Percentiles rank a stretch among this genome's conserved stretches.
Evolutionary conservation across 2,329 filamentous ascomycete species (phyloP).

Genomic region (Alternaria consortialis): DNA sequence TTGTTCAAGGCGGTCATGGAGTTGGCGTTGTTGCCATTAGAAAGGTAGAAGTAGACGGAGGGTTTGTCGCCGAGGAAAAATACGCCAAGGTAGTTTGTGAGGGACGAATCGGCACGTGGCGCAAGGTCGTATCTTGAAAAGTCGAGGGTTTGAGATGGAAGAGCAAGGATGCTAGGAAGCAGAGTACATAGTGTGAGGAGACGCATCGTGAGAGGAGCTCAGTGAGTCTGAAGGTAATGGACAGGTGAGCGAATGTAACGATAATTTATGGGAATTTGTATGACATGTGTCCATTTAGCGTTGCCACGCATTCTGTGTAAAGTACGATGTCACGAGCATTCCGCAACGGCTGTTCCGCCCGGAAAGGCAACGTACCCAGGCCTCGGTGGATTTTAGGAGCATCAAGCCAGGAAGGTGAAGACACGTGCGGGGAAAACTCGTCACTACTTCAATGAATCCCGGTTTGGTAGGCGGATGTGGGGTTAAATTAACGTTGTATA

Average conservation of each 20-base stretch:
- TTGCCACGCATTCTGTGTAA: not conserved
- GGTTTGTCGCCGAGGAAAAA: slow-evolving; percentile 65
- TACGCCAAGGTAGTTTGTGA: slow-evolving; percentile 63
- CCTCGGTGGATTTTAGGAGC: not conserved
- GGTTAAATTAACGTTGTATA: slow-evolving; percentile 17
- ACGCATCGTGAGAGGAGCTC: slow-evolving; percentile 21
- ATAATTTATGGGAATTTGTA: not conserved
- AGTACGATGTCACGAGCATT: not conserved
- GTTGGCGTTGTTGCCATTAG: slow-evolving; percentile 61
- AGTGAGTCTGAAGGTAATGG: not conserved
- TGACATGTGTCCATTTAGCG: not conserved
- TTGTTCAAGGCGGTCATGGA: slow-evolving; percentile 61
- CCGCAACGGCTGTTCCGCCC: not conserved
- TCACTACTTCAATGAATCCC: not conserved
- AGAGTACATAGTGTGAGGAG: slow-evolving; percentile 16
- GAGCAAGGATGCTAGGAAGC: slow-evolving; percentile 22
- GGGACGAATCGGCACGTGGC: slow-evolving; percentile 44
- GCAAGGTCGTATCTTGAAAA: slow-evolving; percentile 29
- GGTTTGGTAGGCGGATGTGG: slow-evolving; percentile 11
- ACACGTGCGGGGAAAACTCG: not conserved
- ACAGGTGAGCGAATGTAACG: not conserved
- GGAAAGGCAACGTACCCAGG: slow-evolving; percentile 1
- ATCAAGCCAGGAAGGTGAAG: not conserved
- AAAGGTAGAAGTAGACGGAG: slow-evolving; percentile 64
- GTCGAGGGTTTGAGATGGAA: slow-evolving; percentile 31